These are phyloP conservation scores for Eutrema japonicum DNA, from an alignment of 345 rosid genomes.

Conservation along the genomic window DNA sequence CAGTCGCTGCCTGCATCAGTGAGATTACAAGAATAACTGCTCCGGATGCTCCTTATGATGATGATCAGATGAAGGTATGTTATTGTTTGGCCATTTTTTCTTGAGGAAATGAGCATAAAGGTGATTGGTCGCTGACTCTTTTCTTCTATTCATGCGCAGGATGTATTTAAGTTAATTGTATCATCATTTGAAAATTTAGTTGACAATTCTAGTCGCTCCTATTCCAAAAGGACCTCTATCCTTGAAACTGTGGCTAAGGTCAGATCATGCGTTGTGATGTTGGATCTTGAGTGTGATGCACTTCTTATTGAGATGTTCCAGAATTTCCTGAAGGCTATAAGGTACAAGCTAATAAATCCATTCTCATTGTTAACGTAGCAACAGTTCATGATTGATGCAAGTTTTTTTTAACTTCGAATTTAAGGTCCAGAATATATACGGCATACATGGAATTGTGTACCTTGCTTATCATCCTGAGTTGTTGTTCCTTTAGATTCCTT, in stretches of 20 bases:
- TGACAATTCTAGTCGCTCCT: constrained; percentile 75
- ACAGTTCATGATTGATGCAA: constrained; percentile 3
- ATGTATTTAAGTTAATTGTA: constrained; percentile 86
- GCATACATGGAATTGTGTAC: constrained; percentile 5
- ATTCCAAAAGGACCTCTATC: constrained; percentile 70
- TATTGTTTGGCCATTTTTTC: background rate
- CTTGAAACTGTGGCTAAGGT: constrained; percentile 98
- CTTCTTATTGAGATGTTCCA: constrained; percentile 90
- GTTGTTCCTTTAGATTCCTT: constrained; percentile 2
- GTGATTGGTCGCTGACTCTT: constrained; percentile 9
- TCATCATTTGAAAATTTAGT: constrained; percentile 80
- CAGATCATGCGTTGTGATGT: constrained; percentile 92
- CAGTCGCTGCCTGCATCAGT: constrained; percentile 93
- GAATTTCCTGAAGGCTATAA: constrained; percentile 76
- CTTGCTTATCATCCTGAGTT: constrained; percentile 17
- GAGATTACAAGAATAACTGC: constrained; percentile 99
- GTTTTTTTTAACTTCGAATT: background rate
- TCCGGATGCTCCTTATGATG: constrained; percentile 95
- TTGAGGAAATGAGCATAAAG: constrained; percentile 4
- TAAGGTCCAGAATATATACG: background rate
- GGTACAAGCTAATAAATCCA: constrained; percentile 53
- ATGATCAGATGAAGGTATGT: constrained; percentile 87
- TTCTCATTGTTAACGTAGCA: constrained; percentile 2
- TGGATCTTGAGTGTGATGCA: constrained; percentile 95
- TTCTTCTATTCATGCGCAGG: constrained; percentile 54